Percentiles rank a stretch among this genome's conserved stretches.
These are phyloP conservation scores for Russula ochroleuca DNA, from an alignment of 768 basidiomycete genomes.

Conservation along the genomic window DNA sequence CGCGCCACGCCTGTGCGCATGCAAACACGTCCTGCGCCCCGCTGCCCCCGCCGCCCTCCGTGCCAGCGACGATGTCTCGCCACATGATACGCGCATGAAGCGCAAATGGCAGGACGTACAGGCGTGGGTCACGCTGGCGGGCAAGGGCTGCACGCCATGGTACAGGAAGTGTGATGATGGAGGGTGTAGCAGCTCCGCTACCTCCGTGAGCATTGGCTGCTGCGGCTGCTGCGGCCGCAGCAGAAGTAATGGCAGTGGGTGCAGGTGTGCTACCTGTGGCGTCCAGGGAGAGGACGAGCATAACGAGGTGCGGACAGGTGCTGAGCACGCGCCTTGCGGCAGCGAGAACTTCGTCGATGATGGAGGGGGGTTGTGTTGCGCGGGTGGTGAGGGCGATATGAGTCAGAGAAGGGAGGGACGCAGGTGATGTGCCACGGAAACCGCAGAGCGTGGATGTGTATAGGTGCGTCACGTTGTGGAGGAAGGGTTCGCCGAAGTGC, in stretches of 20 bases:
- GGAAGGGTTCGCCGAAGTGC: conserved; percentile 24
- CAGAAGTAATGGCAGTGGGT: neutral
- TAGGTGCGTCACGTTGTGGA: conserved; percentile 22
- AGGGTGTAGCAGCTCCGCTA: neutral
- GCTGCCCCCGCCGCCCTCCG: neutral
- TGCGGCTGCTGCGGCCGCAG: neutral
- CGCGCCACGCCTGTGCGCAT: conserved; percentile 23
- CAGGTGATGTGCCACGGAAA: conserved; percentile 21
- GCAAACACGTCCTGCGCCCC: conserved; percentile 21
- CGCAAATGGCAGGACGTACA: conserved; percentile 23
- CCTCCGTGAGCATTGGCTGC: no score
- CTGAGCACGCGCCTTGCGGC: conserved; percentile 10
- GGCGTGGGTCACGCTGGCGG: conserved; percentile 21
- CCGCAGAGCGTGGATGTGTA: conserved; percentile 27
- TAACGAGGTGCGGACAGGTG: conserved; percentile 17
- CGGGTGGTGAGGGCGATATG: conserved; percentile 26
- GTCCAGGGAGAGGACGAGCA: conserved; percentile 25
- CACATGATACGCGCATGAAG: conserved; percentile 25
- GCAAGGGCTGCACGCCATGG: conserved; percentile 6
- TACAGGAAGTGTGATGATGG: conserved; percentile 1
- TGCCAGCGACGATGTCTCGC: conserved; percentile 6
- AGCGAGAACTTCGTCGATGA: conserved; percentile 10
- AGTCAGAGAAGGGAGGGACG: conserved; percentile 17
- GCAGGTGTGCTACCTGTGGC: neutral
- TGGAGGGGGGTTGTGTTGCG: conserved; percentile 7